Evolutionary conservation across 257 asterid species (phyloP).

Genomic region (Marsdenia floribunda): DNA sequence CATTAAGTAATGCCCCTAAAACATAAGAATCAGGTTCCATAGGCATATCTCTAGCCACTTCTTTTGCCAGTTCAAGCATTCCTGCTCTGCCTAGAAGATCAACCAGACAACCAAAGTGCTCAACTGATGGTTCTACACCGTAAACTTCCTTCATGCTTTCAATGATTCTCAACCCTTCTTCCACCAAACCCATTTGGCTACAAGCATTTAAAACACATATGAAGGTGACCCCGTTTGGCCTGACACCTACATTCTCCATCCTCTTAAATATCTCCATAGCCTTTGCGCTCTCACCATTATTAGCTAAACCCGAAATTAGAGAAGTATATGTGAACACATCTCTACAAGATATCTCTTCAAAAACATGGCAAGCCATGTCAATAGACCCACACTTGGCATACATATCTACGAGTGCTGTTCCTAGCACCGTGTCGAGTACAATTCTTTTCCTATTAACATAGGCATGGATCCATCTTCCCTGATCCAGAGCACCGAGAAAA

Average conservation of each 20-base stretch:
- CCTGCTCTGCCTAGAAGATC: conserved; percentile 49
- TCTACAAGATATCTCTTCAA: conserved; percentile 27
- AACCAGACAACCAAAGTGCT: conserved; percentile 50
- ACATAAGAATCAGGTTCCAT: conserved; percentile 34
- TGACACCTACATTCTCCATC: conserved; percentile 42
- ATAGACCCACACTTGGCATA: conserved; percentile 56
- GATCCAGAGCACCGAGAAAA: conserved; percentile 39
- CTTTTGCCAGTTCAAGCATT: conserved; percentile 34
- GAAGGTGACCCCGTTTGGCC: conserved; percentile 49
- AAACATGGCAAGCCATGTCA: conserved; percentile 32
- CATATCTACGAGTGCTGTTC: conserved; percentile 55
- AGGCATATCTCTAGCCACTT: conserved; percentile 33
- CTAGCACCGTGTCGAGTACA: conserved; percentile 32
- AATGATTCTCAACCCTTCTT: conserved; percentile 44
- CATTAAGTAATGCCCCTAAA: conserved; percentile 49
- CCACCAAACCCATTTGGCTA: conserved; percentile 39
- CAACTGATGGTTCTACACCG: conserved; percentile 31
- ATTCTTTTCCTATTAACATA: conserved; percentile 24
- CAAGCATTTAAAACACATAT: conserved; percentile 43
- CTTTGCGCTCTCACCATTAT: conserved; percentile 31
- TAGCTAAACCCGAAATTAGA: conserved; percentile 49
- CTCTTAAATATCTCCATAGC: conserved; percentile 36
- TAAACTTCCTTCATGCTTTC: conserved; percentile 33
- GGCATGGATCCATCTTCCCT: conserved; percentile 51
- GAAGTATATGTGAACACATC: conserved; percentile 45